A percentile compares a stretch with the other conserved stretches of the same genome.
These are phyloP conservation scores for Hypoxylon sp. DNA, from an alignment of 2,329 filamentous ascomycete genomes.

Conservation along the genomic window DNA sequence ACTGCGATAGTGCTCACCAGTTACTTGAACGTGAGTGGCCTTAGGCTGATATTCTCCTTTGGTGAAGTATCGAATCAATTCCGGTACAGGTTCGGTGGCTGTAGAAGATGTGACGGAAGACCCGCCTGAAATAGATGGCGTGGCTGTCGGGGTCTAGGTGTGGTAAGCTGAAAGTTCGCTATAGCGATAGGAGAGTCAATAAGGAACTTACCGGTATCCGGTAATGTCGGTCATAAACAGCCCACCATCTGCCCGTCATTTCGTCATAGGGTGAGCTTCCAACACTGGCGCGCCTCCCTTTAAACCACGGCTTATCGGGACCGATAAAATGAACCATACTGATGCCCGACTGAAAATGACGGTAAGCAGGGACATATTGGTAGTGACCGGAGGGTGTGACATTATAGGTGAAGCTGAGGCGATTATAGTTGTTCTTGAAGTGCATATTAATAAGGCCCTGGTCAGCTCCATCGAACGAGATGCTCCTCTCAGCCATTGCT, in stretches of 20 bases:
- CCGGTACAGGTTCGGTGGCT: conserved; percentile 43
- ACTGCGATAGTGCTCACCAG: conserved; percentile 53
- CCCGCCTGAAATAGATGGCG: conserved; percentile 12
- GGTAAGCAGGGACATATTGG: conserved; percentile 95
- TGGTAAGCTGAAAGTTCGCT: conserved; percentile 38
- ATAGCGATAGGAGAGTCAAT: conserved; percentile 14
- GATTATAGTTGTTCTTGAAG: conserved; percentile 85
- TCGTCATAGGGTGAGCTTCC: conserved; percentile 80
- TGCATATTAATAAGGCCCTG: conserved; percentile 97
- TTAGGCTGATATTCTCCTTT: conserved; percentile 65
- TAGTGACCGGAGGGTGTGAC: conserved; percentile 97
- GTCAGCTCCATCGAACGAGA: conserved; percentile 97
- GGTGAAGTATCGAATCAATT: conserved; percentile 66
- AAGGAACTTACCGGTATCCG: conserved; percentile 62
- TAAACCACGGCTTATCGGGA: conserved; percentile 87
- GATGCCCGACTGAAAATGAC: conserved; percentile 91
- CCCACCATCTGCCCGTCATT: conserved; percentile 91
- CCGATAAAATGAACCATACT: conserved; percentile 96
- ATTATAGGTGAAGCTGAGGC: conserved; percentile 95
- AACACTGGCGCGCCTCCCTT: conserved; percentile 68
- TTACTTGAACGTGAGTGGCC: conserved; percentile 38
- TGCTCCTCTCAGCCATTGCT: conserved; percentile 85
- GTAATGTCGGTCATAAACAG: conserved; percentile 91
- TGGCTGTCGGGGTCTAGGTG: conserved; percentile 38
- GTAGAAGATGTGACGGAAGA: conserved; percentile 12